Evolutionary conservation across 2,329 filamentous ascomycete genomes (phyloP).

Genomic region (Hypoxylon sp.): DNA sequence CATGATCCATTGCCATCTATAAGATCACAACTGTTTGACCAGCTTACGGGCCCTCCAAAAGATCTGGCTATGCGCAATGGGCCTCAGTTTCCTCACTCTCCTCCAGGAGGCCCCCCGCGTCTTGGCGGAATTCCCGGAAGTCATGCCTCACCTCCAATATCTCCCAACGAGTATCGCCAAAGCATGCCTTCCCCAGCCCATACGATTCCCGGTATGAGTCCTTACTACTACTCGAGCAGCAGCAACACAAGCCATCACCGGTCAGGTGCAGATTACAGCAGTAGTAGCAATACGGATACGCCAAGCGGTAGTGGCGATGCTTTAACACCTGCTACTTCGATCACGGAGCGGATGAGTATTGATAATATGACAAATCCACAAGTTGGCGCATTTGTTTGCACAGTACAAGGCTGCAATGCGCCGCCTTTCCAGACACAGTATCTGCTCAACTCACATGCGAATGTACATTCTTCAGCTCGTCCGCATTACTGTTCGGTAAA

Average conservation of each 20-base stretch:
- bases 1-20: conserved; percentile 60
- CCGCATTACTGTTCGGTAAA: conserved; percentile 77
- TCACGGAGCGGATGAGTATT: conserved; percentile 70
- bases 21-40: conserved; percentile 52
- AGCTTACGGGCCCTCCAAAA: conserved; percentile 55
- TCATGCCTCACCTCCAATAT: conserved; percentile 65
- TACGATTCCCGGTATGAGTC: conserved; percentile 58
- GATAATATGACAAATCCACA: conserved; percentile 69
- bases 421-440: conserved; percentile 83
- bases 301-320: conserved; percentile 62
- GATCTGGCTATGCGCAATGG: conserved; percentile 51
- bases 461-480: conserved; percentile 76
- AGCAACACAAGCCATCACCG: conserved; percentile 54
- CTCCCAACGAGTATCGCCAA: conserved; percentile 64
- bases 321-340: conserved; percentile 61
- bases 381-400: conserved; percentile 71
- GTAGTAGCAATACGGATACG: conserved; percentile 62
- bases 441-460: conserved; percentile 84
- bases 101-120: conserved; percentile 53
- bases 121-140: conserved; percentile 55
- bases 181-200: conserved; percentile 65
- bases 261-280: conserved; percentile 59
- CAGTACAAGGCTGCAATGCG: conserved; percentile 75
- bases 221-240: conserved; percentile 55
- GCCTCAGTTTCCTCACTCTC: conserved; percentile 55